These are phyloP conservation scores for Rehmannia glutinosa DNA, from an alignment of 257 asterid species.

Conservation along the genomic window DNA sequence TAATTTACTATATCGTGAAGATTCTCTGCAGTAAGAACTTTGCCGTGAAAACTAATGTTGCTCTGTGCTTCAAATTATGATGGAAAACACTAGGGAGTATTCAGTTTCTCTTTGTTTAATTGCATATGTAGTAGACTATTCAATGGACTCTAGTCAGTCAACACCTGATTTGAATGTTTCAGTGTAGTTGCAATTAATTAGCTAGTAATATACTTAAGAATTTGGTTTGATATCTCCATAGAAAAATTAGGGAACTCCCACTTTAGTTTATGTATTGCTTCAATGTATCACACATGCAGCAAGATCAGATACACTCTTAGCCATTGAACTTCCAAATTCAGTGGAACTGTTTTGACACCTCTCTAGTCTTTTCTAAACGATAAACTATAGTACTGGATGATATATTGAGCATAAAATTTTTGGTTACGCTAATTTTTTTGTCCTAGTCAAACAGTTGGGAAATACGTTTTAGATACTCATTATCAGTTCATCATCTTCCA, in stretches of 20 bases:
- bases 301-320: too few species aligned
- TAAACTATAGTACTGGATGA: too few species aligned
- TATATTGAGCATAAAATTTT: too few species aligned
- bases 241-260: neutral
- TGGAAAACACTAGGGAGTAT: neutral
- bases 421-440: too few species aligned
- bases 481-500: neutral
- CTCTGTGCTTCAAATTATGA: neutral
- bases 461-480: neutral
- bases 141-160: too few species aligned
- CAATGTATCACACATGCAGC: too few species aligned
- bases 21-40: neutral
- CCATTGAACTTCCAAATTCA: too few species aligned
- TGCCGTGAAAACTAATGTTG: neutral
- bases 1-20: neutral
- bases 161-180: too few species aligned
- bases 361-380: too few species aligned
- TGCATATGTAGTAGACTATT: neutral
- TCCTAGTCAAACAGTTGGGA: too few species aligned
- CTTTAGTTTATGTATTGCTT: neutral
- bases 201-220: neutral
- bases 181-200: too few species aligned
- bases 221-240: neutral
- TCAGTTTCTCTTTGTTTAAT: neutral
- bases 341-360: too few species aligned